These are phyloP conservation scores for Neophaeococcomyces aloes DNA, from an alignment of 2,329 filamentous ascomycete genomes.

Conservation along the genomic window DNA sequence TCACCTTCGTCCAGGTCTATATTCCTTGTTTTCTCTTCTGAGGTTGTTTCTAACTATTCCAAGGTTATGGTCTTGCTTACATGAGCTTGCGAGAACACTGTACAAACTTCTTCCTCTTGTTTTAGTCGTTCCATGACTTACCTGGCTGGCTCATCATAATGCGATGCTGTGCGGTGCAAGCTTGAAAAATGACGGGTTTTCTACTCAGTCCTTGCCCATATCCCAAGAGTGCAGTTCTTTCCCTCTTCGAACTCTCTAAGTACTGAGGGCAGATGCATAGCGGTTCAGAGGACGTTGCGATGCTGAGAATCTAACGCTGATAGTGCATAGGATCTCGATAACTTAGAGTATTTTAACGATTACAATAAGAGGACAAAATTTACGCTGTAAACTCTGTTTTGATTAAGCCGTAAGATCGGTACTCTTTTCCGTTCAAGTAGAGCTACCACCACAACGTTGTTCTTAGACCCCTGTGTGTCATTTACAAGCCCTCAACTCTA, in stretches of 20 bases:
- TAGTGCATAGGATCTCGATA: too few species aligned
- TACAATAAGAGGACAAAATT: too few species aligned
- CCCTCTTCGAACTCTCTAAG: slow-evolving; percentile 57
- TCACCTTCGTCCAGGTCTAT: too few species aligned
- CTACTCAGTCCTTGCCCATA: slow-evolving; percentile 47
- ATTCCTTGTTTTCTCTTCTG: slow-evolving; percentile 48
- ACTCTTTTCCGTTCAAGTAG: too few species aligned
- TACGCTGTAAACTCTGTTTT: too few species aligned
- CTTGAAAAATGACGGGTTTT: slow-evolving; percentile 54
- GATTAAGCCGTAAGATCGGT: too few species aligned
- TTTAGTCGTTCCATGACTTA: slow-evolving; percentile 44
- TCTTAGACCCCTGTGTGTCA: too few species aligned
- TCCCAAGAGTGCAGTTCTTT: slow-evolving; percentile 57
- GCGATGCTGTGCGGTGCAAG: slow-evolving; percentile 46
- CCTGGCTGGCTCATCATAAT: slow-evolving; percentile 47
- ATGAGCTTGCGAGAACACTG: slow-evolving; percentile 40
- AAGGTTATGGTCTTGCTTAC: slow-evolving; percentile 31
- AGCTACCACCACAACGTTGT: too few species aligned
- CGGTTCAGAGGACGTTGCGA: slow-evolving; percentile 34
- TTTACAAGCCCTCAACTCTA: too few species aligned
- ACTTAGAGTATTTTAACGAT: too few species aligned
- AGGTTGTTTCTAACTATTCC: slow-evolving; percentile 8
- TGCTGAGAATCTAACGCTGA: slow-evolving; percentile 51
- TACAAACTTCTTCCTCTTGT: slow-evolving; percentile 47
- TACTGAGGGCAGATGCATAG: slow-evolving; percentile 37